Conservation (phyloP, 371 early-diverging fungal genomes). For the Mucor racemosus region DNA sequence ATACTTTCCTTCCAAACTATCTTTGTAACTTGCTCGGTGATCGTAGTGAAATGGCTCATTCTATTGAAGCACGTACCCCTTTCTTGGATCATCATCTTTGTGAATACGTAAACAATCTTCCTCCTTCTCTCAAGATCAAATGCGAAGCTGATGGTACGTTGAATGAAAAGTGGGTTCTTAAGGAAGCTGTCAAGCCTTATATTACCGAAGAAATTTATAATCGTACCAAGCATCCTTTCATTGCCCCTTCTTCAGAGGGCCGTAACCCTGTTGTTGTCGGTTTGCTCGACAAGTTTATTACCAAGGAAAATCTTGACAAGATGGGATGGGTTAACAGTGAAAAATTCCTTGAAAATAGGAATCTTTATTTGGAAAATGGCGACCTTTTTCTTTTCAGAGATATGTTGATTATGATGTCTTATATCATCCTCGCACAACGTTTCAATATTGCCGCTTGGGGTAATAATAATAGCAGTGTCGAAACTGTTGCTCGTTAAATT, state of each 20-base stretch:
- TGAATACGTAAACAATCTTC: slow-evolving; percentile 32
- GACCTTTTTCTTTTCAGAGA: slow-evolving; percentile 12
- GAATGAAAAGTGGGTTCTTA: slow-evolving; percentile 34
- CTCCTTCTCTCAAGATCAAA: slow-evolving; percentile 30
- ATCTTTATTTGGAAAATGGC: slow-evolving; percentile 2
- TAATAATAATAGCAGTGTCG: not conserved
- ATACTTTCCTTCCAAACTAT: slow-evolving; percentile 24
- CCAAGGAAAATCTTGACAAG: slow-evolving; percentile 15
- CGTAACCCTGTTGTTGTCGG: not conserved
- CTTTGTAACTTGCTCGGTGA: slow-evolving; percentile 31
- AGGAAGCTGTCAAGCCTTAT: slow-evolving; percentile 30
- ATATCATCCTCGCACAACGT: slow-evolving; percentile 17
- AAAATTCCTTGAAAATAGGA: not conserved
- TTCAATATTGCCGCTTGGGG: slow-evolving; percentile 21
- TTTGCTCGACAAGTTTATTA: slow-evolving; percentile 17
- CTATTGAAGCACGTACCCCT: slow-evolving; percentile 33
- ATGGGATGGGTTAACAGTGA: slow-evolving; percentile 25
- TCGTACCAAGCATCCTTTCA: slow-evolving; percentile 28
- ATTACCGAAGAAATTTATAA: slow-evolving; percentile 31
- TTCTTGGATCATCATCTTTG: slow-evolving; percentile 29
- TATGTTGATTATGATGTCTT: slow-evolving; percentile 24
- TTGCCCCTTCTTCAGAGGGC: slow-evolving; percentile 26
- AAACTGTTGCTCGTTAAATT: not conserved
- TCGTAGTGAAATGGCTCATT: slow-evolving; percentile 36
- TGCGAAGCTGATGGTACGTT: slow-evolving; percentile 16